Evolutionary conservation across 179 eudicot genomes (phyloP).

Genomic region (Gypsophila paniculata): DNA sequence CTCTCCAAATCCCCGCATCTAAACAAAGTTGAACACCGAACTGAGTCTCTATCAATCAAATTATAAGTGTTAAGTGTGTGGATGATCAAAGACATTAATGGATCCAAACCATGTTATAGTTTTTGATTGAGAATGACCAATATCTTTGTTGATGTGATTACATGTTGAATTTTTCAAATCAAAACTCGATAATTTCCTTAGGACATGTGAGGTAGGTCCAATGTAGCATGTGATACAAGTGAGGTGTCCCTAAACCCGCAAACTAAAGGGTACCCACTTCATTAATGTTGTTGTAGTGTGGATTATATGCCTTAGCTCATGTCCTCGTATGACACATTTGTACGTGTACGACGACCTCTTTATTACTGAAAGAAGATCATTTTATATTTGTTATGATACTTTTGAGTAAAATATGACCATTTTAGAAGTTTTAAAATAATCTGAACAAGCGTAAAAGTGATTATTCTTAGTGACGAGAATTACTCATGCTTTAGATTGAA

Average conservation of each 20-base stretch:
- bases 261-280: slow-evolving; percentile 7
- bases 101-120: slow-evolving; percentile 17
- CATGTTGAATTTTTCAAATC: neutral
- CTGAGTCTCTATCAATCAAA: neutral
- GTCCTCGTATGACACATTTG: too few species aligned
- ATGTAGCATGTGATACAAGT: slow-evolving; percentile 19
- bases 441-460: too few species aligned
- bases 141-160: slow-evolving; percentile 11
- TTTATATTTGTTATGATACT: too few species aligned
- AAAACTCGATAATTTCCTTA: neutral
- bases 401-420: too few species aligned
- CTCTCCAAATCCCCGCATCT: neutral
- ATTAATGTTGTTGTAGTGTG: slow-evolving; percentile 1
- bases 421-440: too few species aligned
- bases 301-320: neutral
- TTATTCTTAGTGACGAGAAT: too few species aligned
- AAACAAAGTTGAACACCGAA: neutral
- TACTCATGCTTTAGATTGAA: too few species aligned
- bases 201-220: slow-evolving; percentile 26
- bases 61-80: neutral
- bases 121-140: neutral
- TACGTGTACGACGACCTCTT: too few species aligned
- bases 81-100: slow-evolving; percentile 19
- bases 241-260: neutral
- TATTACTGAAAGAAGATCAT: too few species aligned